Evolutionary conservation across 2,329 filamentous ascomycete genomes (phyloP).

Genomic region (Aspergillus tamarii): DNA sequence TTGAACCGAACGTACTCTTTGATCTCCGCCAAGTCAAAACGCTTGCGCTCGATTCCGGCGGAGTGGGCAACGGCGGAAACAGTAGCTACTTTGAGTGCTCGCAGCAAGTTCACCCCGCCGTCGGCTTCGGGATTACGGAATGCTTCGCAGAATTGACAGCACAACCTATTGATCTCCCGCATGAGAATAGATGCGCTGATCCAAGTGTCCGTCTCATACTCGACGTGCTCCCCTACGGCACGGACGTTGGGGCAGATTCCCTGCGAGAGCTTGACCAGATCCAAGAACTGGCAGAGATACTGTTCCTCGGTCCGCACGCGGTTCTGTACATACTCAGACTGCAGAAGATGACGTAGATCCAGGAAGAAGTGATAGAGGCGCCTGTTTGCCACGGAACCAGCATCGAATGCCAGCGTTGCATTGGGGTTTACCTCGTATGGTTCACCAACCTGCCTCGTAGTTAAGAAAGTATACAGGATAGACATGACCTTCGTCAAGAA

Average conservation of each 20-base stretch:
- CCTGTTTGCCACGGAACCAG: constrained; percentile 90
- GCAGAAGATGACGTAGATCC: constrained; percentile 88
- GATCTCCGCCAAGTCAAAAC: constrained; percentile 85
- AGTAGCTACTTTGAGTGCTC: constrained; percentile 68
- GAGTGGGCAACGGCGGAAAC: constrained; percentile 88
- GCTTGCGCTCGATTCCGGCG: constrained; percentile 80
- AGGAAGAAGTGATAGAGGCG: constrained; percentile 98
- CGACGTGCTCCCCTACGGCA: constrained; percentile 91
- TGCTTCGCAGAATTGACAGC: constrained; percentile 83
- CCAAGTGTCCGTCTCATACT: constrained; percentile 98
- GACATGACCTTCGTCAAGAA: constrained; percentile 94
- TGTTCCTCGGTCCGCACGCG: constrained; percentile 79
- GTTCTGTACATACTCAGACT: constrained; percentile 84
- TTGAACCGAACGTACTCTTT: constrained; percentile 87
- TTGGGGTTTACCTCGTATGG: constrained; percentile 85
- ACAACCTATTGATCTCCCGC: constrained; percentile 90
- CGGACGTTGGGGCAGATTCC: constrained; percentile 94
- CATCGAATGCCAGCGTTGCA: constrained; percentile 88
- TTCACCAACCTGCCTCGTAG: constrained; percentile 91
- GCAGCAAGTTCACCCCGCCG: constrained; percentile 68
- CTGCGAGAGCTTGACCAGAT: constrained; percentile 93
- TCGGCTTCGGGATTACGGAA: constrained; percentile 73
- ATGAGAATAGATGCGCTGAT: constrained; percentile 95
- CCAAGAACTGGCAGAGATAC: constrained; percentile 92
- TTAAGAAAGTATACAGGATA: constrained; percentile 96